Conservation (phyloP, 164 flowering plant species). For the Malania oleifera region DNA sequence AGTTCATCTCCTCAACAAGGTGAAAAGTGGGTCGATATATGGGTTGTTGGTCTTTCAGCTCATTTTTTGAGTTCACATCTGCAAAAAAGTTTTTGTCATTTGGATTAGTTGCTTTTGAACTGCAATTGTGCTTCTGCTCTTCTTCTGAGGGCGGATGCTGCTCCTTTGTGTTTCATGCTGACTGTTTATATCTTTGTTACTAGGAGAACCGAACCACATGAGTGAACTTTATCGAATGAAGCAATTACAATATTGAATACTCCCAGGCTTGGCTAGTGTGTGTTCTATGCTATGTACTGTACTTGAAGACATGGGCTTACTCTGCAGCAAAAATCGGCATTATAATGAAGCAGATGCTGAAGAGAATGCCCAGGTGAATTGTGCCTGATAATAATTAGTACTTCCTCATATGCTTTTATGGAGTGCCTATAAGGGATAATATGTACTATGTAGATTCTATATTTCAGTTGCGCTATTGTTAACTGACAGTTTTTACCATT, state of each 20-base stretch:
- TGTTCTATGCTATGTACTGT: conserved; percentile 49
- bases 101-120: background rate
- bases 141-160: background rate
- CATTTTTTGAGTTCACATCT: background rate
- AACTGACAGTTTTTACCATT: background rate
- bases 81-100: background rate
- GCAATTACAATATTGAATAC: background rate
- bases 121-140: background rate
- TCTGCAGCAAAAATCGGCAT: conserved; percentile 69
- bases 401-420: background rate
- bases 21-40: too few species aligned
- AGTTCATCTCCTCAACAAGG: too few species aligned
- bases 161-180: background rate
- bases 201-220: conserved; percentile 8
- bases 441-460: background rate
- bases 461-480: background rate
- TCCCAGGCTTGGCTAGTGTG: conserved; percentile 16
- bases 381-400: background rate
- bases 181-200: background rate
- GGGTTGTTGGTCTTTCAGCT: background rate
- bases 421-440: background rate
- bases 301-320: conserved; percentile 66
- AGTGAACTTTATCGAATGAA: background rate
- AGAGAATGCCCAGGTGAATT: conserved; percentile 77
- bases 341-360: conserved; percentile 54